phyloP scores from a whole-genome alignment of 2,329 filamentous ascomycete species.

The Fusarium sp. region DNA sequence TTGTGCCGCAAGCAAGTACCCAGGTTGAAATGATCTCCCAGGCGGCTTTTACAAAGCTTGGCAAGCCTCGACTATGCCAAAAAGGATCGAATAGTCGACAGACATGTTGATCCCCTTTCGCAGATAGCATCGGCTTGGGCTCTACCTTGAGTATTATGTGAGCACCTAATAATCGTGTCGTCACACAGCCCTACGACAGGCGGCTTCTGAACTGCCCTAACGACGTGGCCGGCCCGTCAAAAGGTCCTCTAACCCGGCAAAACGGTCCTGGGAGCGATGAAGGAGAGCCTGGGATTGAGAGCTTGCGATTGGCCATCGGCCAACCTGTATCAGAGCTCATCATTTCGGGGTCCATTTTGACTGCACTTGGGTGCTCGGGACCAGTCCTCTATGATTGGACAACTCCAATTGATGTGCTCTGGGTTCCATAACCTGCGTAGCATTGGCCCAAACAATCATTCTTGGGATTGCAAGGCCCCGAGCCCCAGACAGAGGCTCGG shows the following conservation, averaged over 20 bases:
- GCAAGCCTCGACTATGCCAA: constrained; percentile 13
- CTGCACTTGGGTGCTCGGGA: constrained; percentile 9
- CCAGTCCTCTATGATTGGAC: constrained; percentile 7
- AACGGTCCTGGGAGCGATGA: constrained; percentile 38
- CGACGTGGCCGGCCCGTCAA: constrained; percentile 40
- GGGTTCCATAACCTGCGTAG: constrained; percentile 11
- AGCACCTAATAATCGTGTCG: constrained; percentile 33
- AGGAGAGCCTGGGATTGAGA: constrained; percentile 33
- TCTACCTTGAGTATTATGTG: background rate
- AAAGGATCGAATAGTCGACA: constrained; percentile 31
- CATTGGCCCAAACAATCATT: constrained; percentile 21
- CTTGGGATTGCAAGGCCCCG: constrained; percentile 11
- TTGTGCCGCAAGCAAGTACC: constrained; percentile 1
- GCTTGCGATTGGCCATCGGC: constrained; percentile 28
- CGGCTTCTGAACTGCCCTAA: constrained; percentile 32
- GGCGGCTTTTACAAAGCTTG: background rate
- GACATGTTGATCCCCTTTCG: constrained; percentile 2
- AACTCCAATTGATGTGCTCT: constrained; percentile 18
- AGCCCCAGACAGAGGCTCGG: background rate
- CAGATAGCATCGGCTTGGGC: constrained; percentile 16
- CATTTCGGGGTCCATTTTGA: constrained; percentile 17
- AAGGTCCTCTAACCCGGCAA: constrained; percentile 35
- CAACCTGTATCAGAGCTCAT: constrained; percentile 19
- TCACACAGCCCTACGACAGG: constrained; percentile 50
- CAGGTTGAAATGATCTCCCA: constrained; percentile 6